These are phyloP conservation scores for Epichloe scottii DNA, from an alignment of 2,329 filamentous ascomycete species.

Conservation along the genomic window DNA sequence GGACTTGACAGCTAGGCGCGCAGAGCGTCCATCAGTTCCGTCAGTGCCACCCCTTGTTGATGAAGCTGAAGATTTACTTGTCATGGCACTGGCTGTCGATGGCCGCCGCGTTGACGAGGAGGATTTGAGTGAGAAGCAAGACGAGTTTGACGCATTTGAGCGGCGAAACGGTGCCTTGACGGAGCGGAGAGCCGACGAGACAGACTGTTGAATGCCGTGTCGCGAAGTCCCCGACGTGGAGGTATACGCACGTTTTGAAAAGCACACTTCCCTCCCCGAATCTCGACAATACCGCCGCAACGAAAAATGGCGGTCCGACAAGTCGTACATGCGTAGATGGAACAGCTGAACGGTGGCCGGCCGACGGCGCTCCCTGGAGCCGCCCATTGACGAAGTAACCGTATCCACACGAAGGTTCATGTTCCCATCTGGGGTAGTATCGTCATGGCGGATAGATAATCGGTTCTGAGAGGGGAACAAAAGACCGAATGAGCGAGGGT, in stretches of 20 bases:
- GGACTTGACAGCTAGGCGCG: slow-evolving; percentile 7
- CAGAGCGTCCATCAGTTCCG: neutral
- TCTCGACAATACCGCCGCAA: slow-evolving; percentile 84
- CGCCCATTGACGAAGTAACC: slow-evolving; percentile 33
- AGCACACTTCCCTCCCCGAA: slow-evolving; percentile 86
- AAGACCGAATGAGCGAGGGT: slow-evolving; percentile 67
- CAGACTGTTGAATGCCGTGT: slow-evolving; percentile 8
- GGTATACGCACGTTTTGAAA: slow-evolving; percentile 57
- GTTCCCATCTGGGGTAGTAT: slow-evolving; percentile 81
- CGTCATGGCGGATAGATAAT: slow-evolving; percentile 77
- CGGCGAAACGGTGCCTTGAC: slow-evolving; percentile 25
- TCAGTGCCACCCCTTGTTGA: neutral
- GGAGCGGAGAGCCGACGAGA: slow-evolving; percentile 37
- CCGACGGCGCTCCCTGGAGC: neutral
- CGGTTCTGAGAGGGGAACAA: slow-evolving; percentile 79
- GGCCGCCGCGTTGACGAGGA: slow-evolving; percentile 11
- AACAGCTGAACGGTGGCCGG: slow-evolving; percentile 60
- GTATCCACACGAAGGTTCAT: slow-evolving; percentile 93
- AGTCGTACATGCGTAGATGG: slow-evolving; percentile 88
- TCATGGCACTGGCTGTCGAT: slow-evolving; percentile 11
- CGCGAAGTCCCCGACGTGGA: slow-evolving; percentile 8
- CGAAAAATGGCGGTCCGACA: slow-evolving; percentile 77
- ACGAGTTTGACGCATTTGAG: slow-evolving; percentile 9
- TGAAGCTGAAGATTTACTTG: slow-evolving; percentile 3
- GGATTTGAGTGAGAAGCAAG: slow-evolving; percentile 6